These are phyloP conservation scores for Rhodocollybia butyracea DNA, from an alignment of 768 basidiomycete genomes.

Conservation along the genomic window DNA sequence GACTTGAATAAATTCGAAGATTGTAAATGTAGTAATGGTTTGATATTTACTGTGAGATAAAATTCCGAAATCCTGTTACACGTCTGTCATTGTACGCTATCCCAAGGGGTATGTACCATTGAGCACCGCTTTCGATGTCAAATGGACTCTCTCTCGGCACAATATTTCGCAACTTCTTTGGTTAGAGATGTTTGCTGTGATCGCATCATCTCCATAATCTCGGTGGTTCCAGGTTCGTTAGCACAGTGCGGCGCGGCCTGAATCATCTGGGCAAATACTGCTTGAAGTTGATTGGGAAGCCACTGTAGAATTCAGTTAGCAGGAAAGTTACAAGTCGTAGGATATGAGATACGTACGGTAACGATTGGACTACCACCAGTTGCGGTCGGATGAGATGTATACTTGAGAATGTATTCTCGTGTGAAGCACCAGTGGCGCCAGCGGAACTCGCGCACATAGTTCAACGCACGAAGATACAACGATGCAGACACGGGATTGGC, in stretches of 20 bases:
- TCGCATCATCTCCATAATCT: not conserved
- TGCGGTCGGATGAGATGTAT: slow-evolving; percentile 22
- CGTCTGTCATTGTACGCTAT: too few species aligned
- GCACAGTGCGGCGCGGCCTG: not conserved
- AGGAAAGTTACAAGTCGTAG: not conserved
- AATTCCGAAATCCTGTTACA: too few species aligned
- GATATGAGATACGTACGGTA: not conserved
- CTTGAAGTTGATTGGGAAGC: not conserved
- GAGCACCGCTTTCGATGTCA: too few species aligned
- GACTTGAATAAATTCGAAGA: too few species aligned
- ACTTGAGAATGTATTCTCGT: slow-evolving; percentile 27
- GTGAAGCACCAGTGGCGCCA: slow-evolving; percentile 33
- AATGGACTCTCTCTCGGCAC: too few species aligned
- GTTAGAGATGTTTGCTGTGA: not conserved
- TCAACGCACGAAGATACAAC: slow-evolving; percentile 21
- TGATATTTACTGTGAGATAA: too few species aligned
- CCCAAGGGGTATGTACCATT: too few species aligned
- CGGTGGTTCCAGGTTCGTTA: not conserved
- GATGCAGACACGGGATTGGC: slow-evolving; percentile 13
- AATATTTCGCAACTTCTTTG: not conserved
- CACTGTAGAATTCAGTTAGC: not conserved
- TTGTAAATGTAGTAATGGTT: too few species aligned
- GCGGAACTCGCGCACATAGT: slow-evolving; percentile 26
- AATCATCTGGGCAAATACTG: not conserved
- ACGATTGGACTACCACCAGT: slow-evolving; percentile 25